Conservation (phyloP, 345 rosid species). For the Clarkia xantiana region DNA sequence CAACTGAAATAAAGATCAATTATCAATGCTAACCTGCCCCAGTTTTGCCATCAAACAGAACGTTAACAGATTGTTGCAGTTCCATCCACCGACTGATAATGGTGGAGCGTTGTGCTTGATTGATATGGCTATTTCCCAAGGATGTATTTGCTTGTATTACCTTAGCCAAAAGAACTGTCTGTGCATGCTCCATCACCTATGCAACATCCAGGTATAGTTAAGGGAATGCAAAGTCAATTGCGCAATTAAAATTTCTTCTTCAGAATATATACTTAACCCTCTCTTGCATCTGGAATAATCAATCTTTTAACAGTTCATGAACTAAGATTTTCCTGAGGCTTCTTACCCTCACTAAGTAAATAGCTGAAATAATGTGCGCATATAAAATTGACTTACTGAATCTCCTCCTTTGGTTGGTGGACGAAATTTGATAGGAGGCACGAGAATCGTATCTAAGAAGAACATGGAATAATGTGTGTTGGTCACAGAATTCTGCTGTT, state of each 20-base stretch:
- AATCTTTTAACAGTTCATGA: too few species aligned
- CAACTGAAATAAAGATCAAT: too few species aligned
- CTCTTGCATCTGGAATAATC: too few species aligned
- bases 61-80: conserved; percentile 73
- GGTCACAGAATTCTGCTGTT: conserved; percentile 36
- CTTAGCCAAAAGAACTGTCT: conserved; percentile 60
- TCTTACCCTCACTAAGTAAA: not conserved
- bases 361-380: not conserved
- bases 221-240: too few species aligned
- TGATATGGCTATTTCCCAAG: conserved; percentile 48
- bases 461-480: conserved; percentile 49
- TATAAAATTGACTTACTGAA: conserved; percentile 52
- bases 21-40: conserved; percentile 34
- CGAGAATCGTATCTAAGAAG: conserved; percentile 66
- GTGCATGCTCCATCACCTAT: conserved; percentile 72
- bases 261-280: not conserved
- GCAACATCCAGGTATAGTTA: not conserved
- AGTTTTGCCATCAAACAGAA: conserved; percentile 70
- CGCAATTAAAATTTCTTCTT: not conserved
- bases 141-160: conserved; percentile 50
- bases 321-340: too few species aligned
- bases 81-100: conserved; percentile 54
- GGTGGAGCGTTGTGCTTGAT: conserved; percentile 21
- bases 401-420: conserved; percentile 79
- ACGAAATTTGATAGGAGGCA: conserved; percentile 82